A percentile compares a stretch with the other conserved stretches of the same genome.
Evolutionary conservation across 1,284 basidiomycete genomes (phyloP).

Genomic region (Boletellus deceptivus): DNA sequence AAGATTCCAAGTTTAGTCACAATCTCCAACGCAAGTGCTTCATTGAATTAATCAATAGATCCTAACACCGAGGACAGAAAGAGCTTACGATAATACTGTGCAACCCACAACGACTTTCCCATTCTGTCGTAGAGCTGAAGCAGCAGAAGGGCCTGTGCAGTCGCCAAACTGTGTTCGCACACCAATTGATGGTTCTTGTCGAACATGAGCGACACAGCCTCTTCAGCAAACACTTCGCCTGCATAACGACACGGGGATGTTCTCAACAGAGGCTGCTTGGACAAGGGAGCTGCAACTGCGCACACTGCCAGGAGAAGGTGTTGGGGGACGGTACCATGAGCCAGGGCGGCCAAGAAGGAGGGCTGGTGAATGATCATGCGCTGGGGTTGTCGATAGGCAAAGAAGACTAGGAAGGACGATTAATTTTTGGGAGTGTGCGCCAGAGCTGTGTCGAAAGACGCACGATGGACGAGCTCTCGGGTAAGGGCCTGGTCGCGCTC

Average conservation of each 20-base stretch:
- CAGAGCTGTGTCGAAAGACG: slow-evolving; percentile 27
- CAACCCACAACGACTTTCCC: slow-evolving; percentile 40
- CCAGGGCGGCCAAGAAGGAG: slow-evolving; percentile 63
- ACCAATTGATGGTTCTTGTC: slow-evolving; percentile 55
- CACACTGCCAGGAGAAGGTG: slow-evolving; percentile 71
- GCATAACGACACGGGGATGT: slow-evolving; percentile 59
- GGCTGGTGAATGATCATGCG: slow-evolving; percentile 73
- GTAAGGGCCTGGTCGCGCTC: slow-evolving; percentile 62
- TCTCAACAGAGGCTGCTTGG: slow-evolving; percentile 60
- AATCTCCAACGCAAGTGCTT: slow-evolving; percentile 65
- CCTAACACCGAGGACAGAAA: slow-evolving; percentile 6
- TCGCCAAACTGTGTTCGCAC: slow-evolving; percentile 54
- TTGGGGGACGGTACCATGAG: slow-evolving; percentile 60
- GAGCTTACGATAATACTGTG: slow-evolving; percentile 28
- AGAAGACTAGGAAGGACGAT: slow-evolving; percentile 57
- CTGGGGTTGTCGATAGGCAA: slow-evolving; percentile 74
- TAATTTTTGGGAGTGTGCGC: slow-evolving; percentile 4
- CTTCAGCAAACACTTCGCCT: slow-evolving; percentile 67
- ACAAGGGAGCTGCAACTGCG: slow-evolving; percentile 71
- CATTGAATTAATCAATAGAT: slow-evolving; percentile 19
- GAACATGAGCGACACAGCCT: slow-evolving; percentile 68
- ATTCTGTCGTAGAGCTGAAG: slow-evolving; percentile 67
- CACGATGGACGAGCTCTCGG: slow-evolving; percentile 72
- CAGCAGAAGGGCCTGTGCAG: slow-evolving; percentile 70
- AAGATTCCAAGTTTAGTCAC: slow-evolving; percentile 63